Evolutionary conservation across 2,329 filamentous ascomycete species (phyloP).

Genomic region (Zopfia rhizophila): DNA sequence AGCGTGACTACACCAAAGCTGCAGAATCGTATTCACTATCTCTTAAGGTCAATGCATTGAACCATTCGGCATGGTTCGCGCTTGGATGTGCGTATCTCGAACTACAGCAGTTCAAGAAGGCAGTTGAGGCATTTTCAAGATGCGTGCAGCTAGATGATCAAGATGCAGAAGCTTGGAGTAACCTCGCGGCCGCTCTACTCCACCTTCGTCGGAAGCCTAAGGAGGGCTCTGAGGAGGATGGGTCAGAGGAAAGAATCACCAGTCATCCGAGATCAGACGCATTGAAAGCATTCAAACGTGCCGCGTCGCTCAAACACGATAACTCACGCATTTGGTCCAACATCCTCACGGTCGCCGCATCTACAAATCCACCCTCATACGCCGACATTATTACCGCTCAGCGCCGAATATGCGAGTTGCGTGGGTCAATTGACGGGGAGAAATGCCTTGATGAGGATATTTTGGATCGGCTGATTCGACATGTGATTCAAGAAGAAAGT

Average conservation of each 20-base stretch:
- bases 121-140: constrained; percentile 83
- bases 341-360: constrained; percentile 85
- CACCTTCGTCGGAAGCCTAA: constrained; percentile 66
- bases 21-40: constrained; percentile 82
- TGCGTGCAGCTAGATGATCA: constrained; percentile 87
- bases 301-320: constrained; percentile 82
- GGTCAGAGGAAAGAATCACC: constrained; percentile 30
- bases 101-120: constrained; percentile 78
- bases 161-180: constrained; percentile 94
- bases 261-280: constrained; percentile 73
- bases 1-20: constrained; percentile 74
- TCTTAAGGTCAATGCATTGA: constrained; percentile 81
- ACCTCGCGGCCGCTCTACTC: constrained; percentile 85
- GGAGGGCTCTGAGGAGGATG: constrained; percentile 51
- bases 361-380: constrained; percentile 78
- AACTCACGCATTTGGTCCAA: constrained; percentile 98
- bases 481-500: constrained; percentile 65
- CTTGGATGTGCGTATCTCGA: constrained; percentile 89
- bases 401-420: constrained; percentile 78
- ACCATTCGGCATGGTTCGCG: constrained; percentile 86
- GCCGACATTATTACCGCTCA: constrained; percentile 80
- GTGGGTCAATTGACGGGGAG: constrained; percentile 74
- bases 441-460: constrained; percentile 80
- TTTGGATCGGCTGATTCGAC: constrained; percentile 75
- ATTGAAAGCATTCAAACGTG: constrained; percentile 85